Evolutionary conservation across 2,329 filamentous ascomycete species (phyloP).

Genomic region (Sarocladiaceae sp.): DNA sequence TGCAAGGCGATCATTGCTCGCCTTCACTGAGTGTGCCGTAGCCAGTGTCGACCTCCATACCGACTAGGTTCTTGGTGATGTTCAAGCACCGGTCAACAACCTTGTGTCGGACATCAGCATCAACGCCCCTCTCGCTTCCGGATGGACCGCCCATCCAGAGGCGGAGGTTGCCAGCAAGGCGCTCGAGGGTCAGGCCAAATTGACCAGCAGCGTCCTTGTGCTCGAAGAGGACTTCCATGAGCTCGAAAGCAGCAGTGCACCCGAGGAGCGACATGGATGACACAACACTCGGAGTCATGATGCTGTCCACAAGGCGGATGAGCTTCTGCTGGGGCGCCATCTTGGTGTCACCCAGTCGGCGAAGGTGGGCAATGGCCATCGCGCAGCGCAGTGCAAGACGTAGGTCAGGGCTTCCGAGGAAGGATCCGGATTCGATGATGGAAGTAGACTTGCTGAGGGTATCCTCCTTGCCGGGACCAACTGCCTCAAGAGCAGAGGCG

Average conservation of each 20-base stretch:
- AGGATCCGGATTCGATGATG: slow-evolving; percentile 40
- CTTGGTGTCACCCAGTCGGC: slow-evolving; percentile 33
- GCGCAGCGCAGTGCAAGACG: slow-evolving; percentile 55
- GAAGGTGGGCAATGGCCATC: slow-evolving; percentile 56
- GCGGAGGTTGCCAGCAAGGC: slow-evolving; percentile 52
- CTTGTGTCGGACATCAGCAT: slow-evolving; percentile 43
- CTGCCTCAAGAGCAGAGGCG: slow-evolving; percentile 48
- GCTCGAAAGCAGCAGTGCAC: slow-evolving; percentile 53
- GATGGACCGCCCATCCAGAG: slow-evolving; percentile 55
- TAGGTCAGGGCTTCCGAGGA: slow-evolving; percentile 45
- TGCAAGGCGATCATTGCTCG: slow-evolving; percentile 23
- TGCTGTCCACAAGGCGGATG: slow-evolving; percentile 41
- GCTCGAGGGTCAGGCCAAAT: slow-evolving; percentile 48
- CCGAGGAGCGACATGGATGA: slow-evolving; percentile 52
- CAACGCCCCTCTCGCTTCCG: slow-evolving; percentile 48
- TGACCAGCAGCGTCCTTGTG: slow-evolving; percentile 43
- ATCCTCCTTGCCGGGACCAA: slow-evolving; percentile 29
- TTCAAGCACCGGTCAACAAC: slow-evolving; percentile 53
- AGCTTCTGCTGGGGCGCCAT: slow-evolving; percentile 36
- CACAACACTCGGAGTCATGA: slow-evolving; percentile 37
- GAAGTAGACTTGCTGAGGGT: slow-evolving; percentile 26
- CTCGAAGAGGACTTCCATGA: slow-evolving; percentile 49
- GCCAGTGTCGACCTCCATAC: slow-evolving; percentile 57
- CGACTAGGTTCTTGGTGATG: slow-evolving; percentile 53
- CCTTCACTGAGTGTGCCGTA: slow-evolving; percentile 55